Percentiles rank a stretch among this genome's conserved stretches.
phyloP scores from a whole-genome alignment of 495 filamentous ascomycete genomes.

The Parachaetomium inaequale region DNA sequence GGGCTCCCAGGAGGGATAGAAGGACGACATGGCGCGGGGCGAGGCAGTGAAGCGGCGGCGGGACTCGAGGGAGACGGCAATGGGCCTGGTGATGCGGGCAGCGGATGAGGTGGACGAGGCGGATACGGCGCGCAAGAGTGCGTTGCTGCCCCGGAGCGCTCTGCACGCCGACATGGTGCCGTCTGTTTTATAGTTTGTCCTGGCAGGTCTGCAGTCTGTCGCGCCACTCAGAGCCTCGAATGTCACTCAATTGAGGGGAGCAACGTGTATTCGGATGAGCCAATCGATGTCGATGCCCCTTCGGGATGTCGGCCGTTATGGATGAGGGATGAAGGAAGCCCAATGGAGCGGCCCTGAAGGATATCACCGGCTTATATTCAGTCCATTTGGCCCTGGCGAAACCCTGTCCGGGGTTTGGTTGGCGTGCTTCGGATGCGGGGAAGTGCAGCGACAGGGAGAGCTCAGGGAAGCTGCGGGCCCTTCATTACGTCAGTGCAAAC shows the following conservation, averaged over 20 bases:
- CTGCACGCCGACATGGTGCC: slow-evolving; percentile 18
- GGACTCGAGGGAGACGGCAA: slow-evolving; percentile 12
- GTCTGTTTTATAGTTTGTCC: background rate
- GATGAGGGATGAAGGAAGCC: slow-evolving; percentile 3
- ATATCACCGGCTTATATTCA: slow-evolving; percentile 25
- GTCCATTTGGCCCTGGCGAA: slow-evolving; percentile 1
- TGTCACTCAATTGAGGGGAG: background rate
- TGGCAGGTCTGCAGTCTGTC: background rate
- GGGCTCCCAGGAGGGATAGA: slow-evolving; percentile 70
- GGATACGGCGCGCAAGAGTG: slow-evolving; percentile 12
- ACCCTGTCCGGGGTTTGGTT: background rate
- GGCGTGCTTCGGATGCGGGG: slow-evolving; percentile 15
- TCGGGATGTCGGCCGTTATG: background rate
- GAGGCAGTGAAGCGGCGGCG: slow-evolving; percentile 33
- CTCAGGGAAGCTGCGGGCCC: background rate
- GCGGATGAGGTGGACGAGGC: background rate
- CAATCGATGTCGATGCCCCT: background rate
- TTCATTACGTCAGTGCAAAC: slow-evolving; percentile 1
- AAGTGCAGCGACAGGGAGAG: slow-evolving; percentile 4
- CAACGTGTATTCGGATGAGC: background rate
- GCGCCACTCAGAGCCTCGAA: background rate
- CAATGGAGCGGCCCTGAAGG: slow-evolving; percentile 4
- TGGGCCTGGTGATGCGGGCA: background rate
- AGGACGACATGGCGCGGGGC: slow-evolving; percentile 43
- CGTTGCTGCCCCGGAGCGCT: slow-evolving; percentile 16